Conservation (phyloP, 345 rosid genomes). For the Euclidium syriacum region DNA sequence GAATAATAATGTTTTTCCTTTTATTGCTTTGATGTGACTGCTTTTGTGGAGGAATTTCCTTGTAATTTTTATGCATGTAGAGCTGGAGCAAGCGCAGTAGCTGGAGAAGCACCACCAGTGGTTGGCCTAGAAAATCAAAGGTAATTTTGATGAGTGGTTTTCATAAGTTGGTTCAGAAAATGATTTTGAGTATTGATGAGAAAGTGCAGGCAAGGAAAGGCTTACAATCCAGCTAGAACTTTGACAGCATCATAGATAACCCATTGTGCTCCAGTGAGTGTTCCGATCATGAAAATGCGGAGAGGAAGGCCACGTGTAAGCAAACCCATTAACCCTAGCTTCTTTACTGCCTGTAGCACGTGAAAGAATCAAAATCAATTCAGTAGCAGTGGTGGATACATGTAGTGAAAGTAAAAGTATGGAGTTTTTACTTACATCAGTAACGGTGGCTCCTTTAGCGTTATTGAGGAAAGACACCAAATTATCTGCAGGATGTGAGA, state of each 20-base stretch:
- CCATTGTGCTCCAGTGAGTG: slow-evolving; percentile 96
- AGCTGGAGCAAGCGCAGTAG: slow-evolving; percentile 28
- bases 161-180: neutral
- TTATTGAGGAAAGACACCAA: slow-evolving; percentile 98
- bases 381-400: neutral
- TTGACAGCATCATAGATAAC: slow-evolving; percentile 86
- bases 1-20: neutral
- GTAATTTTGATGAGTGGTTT: neutral
- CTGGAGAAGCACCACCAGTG: slow-evolving; percentile 53
- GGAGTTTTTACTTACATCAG: slow-evolving; percentile 56
- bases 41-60: neutral
- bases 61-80: slow-evolving; percentile 4
- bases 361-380: slow-evolving; percentile 1
- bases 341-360: slow-evolving; percentile 64
- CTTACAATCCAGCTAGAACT: slow-evolving; percentile 94
- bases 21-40: neutral
- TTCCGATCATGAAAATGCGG: slow-evolving; percentile 91
- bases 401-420: no score
- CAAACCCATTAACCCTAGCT: slow-evolving; percentile 73
- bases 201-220: slow-evolving; percentile 1
- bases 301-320: slow-evolving; percentile 92
- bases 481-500: slow-evolving; percentile 96
- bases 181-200: neutral
- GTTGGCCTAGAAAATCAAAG: slow-evolving; percentile 42
- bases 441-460: slow-evolving; percentile 81